These are phyloP conservation scores for Hortiboletus flavorubellus DNA, from an alignment of 768 basidiomycete species.

Conservation along the genomic window DNA sequence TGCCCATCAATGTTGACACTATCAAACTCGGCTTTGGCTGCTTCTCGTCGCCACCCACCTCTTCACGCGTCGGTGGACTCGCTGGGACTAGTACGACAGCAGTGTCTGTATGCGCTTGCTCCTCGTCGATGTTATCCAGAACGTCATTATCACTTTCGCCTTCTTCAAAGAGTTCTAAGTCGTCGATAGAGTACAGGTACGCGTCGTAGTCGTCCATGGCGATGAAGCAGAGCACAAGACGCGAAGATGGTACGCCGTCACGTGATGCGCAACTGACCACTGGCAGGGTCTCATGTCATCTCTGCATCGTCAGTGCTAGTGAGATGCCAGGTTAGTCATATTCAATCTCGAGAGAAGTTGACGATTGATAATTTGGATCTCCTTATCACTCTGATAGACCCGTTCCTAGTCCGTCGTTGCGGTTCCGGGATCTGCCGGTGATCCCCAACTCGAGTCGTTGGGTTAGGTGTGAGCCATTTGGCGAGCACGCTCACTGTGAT, in stretches of 20 bases:
- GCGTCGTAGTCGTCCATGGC: slow-evolving; percentile 27
- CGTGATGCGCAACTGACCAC: not conserved
- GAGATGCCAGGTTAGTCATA: not conserved
- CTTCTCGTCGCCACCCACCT: not conserved
- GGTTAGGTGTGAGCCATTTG: not conserved
- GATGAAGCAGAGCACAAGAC: not conserved
- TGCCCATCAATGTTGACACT: not conserved
- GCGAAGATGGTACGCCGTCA: slow-evolving; percentile 2
- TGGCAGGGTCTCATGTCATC: not conserved
- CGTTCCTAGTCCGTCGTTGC: not conserved
- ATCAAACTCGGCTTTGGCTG: not conserved
- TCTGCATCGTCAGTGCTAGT: not conserved
- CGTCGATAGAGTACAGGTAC: slow-evolving; percentile 21
- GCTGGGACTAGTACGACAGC: slow-evolving; percentile 18
- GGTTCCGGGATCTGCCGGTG: not conserved
- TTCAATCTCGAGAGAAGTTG: not conserved
- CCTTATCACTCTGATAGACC: not conserved
- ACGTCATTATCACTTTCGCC: slow-evolving; percentile 21
- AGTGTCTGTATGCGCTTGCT: slow-evolving; percentile 4
- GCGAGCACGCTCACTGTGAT: not conserved
- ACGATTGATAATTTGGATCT: not conserved
- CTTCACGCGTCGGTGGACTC: slow-evolving; percentile 7
- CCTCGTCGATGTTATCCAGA: slow-evolving; percentile 23
- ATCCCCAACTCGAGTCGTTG: not conserved
- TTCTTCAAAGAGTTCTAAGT: slow-evolving; percentile 4